phyloP scores from a whole-genome alignment of 208 protist species.

The Leishmania martiniquensis region DNA sequence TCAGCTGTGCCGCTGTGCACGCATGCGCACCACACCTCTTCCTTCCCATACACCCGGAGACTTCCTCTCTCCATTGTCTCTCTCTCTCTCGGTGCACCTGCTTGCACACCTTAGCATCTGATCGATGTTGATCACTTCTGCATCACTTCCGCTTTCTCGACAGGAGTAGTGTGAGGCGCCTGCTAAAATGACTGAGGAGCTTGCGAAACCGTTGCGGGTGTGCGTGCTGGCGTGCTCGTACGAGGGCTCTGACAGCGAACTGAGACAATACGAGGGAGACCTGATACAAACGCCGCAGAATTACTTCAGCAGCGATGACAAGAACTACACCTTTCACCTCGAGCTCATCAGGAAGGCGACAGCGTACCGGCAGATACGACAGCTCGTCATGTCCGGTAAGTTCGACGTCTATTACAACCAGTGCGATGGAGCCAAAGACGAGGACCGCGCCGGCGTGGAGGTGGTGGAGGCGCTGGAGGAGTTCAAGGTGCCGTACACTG shows the following conservation, averaged over 20 bases:
- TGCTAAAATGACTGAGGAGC: not conserved
- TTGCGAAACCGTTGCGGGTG: conserved; percentile 52
- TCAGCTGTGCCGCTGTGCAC: not conserved
- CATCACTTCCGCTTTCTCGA: not conserved
- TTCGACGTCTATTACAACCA: conserved; percentile 93
- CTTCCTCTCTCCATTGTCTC: not conserved
- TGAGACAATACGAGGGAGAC: conserved; percentile 80
- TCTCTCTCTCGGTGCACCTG: no score
- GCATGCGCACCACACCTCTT: not conserved
- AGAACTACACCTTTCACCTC: conserved; percentile 65
- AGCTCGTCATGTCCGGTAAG: conserved; percentile 78
- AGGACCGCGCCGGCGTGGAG: conserved; percentile 87
- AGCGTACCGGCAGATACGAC: conserved; percentile 78
- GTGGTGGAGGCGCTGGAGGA: conserved; percentile 89
- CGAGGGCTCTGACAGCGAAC: conserved; percentile 82
- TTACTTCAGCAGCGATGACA: conserved; percentile 66
- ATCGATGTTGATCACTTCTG: not conserved
- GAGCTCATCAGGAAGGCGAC: conserved; percentile 84
- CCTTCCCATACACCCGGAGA: not conserved
- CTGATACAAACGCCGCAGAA: conserved; percentile 80
- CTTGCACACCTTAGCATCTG: not conserved
- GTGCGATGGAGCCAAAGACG: conserved; percentile 89
- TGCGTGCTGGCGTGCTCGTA: conserved; percentile 86
- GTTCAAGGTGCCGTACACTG: conserved; percentile 90
- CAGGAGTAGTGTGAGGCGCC: not conserved